These are phyloP conservation scores for Podosphaera fusca DNA, from an alignment of 2,329 filamentous ascomycete genomes.

Conservation along the genomic window DNA sequence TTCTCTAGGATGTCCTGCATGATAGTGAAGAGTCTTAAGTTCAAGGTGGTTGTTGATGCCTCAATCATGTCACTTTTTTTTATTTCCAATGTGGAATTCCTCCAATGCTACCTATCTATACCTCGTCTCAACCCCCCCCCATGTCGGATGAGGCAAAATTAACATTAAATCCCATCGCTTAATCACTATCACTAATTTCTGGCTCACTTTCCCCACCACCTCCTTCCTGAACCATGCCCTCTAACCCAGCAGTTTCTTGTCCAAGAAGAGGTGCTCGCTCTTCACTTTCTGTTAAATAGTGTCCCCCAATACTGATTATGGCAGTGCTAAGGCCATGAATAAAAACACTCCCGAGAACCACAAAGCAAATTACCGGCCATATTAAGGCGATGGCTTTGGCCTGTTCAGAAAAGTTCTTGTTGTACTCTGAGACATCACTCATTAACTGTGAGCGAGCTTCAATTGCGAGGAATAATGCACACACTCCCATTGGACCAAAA, in stretches of 20 bases:
- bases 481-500: conserved; percentile 34
- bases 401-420: conserved; percentile 6
- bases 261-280: conserved; percentile 26
- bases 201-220: conserved; percentile 16
- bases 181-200: conserved; percentile 12
- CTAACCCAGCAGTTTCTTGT: conserved; percentile 25
- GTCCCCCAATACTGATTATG: conserved; percentile 24
- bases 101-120: no score
- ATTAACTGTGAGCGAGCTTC: conserved; percentile 21
- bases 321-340: conserved; percentile 30
- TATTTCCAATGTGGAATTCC: no score
- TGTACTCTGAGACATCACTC: background rate
- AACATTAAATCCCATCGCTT: background rate
- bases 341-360: conserved; percentile 28
- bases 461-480: conserved; percentile 31
- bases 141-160: no score
- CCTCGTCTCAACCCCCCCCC: no score
- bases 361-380: conserved; percentile 31
- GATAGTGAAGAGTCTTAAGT: no score
- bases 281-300: conserved; percentile 22
- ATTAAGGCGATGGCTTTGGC: conserved; percentile 22
- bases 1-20: no score
- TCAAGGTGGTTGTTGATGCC: no score
- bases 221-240: conserved; percentile 25
- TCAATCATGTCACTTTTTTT: no score